Evolutionary conservation across 371 early-diverging fungal genomes (phyloP).

Genomic region (Apophysomyces trapeziformis): DNA sequence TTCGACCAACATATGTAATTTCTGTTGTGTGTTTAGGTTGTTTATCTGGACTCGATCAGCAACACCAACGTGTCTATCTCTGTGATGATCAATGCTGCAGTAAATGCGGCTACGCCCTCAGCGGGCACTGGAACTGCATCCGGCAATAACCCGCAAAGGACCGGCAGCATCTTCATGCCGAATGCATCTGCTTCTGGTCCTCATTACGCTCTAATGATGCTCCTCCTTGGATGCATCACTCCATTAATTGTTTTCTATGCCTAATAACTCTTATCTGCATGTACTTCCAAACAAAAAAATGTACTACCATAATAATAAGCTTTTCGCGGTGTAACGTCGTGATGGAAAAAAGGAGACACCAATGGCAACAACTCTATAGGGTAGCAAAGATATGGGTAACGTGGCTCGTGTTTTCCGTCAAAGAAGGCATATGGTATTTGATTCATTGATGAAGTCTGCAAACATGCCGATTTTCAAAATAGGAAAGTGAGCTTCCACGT

Average conservation of each 20-base stretch:
- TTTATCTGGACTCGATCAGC: constrained; percentile 27
- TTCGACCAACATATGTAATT: too few relatives aligned
- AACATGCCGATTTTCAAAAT: background rate
- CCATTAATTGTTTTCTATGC: background rate
- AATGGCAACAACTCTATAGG: background rate
- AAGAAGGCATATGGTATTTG: background rate
- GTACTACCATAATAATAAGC: constrained; percentile 11
- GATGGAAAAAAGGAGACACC: background rate
- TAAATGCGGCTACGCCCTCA: constrained; percentile 9
- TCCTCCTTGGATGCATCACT: background rate
- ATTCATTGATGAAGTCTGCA: background rate
- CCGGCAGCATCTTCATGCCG: constrained; percentile 4
- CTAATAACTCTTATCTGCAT: constrained; percentile 8
- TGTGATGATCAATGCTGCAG: constrained; percentile 34
- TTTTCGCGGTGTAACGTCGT: constrained; percentile 7
- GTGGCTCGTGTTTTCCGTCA: constrained; percentile 1
- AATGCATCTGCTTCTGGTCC: background rate
- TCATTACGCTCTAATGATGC: background rate
- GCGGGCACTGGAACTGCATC: constrained; percentile 8
- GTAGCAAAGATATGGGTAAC: constrained; percentile 1
- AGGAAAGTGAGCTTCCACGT: background rate
- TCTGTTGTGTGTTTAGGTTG: constrained; percentile 19
- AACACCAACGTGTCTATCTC: constrained; percentile 33
- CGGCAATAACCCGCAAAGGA: constrained; percentile 2
- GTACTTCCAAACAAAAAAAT: constrained; percentile 5